phyloP scores from a whole-genome alignment of 2,329 filamentous ascomycete species.

The Talaromyces sp. region DNA sequence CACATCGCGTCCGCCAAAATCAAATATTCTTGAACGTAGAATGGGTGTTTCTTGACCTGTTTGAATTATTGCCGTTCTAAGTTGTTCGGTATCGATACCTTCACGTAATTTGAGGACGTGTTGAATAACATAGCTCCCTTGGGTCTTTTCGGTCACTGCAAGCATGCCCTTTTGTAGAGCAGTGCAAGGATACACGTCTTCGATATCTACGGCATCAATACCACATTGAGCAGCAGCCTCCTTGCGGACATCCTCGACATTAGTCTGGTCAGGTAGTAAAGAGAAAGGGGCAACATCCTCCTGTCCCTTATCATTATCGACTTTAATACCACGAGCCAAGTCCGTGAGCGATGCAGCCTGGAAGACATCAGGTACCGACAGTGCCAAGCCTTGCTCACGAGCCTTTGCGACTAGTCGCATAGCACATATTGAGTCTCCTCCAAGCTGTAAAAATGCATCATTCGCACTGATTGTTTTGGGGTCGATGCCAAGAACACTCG shows the following conservation, averaged over 20 bases:
- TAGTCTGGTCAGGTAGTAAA: background rate
- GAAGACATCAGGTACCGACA: conserved; percentile 7
- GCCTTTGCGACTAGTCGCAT: conserved; percentile 15
- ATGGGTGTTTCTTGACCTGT: background rate
- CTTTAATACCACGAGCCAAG: background rate
- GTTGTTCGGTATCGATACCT: background rate
- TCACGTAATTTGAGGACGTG: background rate
- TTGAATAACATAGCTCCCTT: conserved; percentile 19
- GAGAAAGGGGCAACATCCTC: conserved; percentile 1
- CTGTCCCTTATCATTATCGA: background rate
- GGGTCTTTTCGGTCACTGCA: conserved; percentile 41
- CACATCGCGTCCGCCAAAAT: background rate
- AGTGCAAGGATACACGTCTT: conserved; percentile 34
- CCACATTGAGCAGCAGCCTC: conserved; percentile 3
- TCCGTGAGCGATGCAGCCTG: background rate
- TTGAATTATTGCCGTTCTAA: background rate
- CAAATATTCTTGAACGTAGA: conserved; percentile 3
- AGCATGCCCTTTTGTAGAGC: conserved; percentile 41
- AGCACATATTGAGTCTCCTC: conserved; percentile 19
- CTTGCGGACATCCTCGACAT: background rate
- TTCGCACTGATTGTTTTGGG: conserved; percentile 14
- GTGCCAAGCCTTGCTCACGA: conserved; percentile 1
- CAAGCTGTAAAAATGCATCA: conserved; percentile 24
- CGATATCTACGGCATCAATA: background rate
- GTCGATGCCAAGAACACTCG: conserved; percentile 15